These are phyloP conservation scores for Babesia bovis DNA, from an alignment of 169 alveolate genomes.

Conservation along the genomic window DNA sequence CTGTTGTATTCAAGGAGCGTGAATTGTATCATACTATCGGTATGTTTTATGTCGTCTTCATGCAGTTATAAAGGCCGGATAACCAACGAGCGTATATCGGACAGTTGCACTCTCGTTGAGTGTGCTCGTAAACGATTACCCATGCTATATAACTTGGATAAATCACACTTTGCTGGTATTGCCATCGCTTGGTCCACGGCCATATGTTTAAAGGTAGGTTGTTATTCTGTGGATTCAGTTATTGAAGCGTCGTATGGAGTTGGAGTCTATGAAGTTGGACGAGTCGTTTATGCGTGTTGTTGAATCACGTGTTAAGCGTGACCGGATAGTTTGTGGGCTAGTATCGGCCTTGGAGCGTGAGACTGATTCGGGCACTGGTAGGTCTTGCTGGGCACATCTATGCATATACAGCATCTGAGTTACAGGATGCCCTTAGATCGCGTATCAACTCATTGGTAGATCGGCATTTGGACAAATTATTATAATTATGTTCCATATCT, in stretches of 20 bases:
- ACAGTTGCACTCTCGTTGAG: slow-evolving; percentile 19
- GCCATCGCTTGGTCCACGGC: slow-evolving; percentile 69
- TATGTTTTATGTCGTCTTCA: not conserved
- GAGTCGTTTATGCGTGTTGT: slow-evolving; percentile 29
- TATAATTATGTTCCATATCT: slow-evolving; percentile 56
- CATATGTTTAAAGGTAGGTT: slow-evolving; percentile 52
- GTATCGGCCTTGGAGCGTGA: slow-evolving; percentile 17
- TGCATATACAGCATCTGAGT: slow-evolving; percentile 20
- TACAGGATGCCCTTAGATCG: slow-evolving; percentile 31
- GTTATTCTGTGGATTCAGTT: not conserved
- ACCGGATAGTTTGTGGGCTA: slow-evolving; percentile 41
- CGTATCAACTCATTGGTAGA: slow-evolving; percentile 50
- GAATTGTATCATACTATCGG: slow-evolving; percentile 55
- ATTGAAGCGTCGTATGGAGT: slow-evolving; percentile 36
- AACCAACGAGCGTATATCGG: slow-evolving; percentile 28
- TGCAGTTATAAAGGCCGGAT: slow-evolving; percentile 28
- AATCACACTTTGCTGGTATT: slow-evolving; percentile 37
- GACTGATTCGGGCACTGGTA: slow-evolving; percentile 10
- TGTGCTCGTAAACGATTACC: slow-evolving; percentile 24
- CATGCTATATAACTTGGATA: slow-evolving; percentile 10
- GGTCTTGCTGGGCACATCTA: not conserved
- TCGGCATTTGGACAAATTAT: slow-evolving; percentile 40
- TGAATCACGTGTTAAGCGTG: slow-evolving; percentile 30
- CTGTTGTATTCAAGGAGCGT: slow-evolving; percentile 33
- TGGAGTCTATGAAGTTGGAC: slow-evolving; percentile 49